Evolutionary conservation across 768 basidiomycete genomes (phyloP).

Genomic region (Mycena maculata): DNA sequence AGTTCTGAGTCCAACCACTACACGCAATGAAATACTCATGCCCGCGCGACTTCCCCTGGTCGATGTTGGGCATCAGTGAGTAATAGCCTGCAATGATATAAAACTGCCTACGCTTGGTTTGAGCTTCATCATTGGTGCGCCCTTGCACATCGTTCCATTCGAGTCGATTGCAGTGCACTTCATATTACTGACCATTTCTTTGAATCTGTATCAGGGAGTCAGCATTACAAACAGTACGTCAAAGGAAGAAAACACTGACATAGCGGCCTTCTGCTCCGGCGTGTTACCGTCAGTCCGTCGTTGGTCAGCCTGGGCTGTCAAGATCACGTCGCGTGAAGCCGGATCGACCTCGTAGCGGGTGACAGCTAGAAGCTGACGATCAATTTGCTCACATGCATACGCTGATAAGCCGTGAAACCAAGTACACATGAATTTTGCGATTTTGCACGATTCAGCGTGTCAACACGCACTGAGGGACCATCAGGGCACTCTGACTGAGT

Average conservation of each 20-base stretch:
- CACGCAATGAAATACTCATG: constrained; percentile 4
- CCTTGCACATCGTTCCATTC: not conserved
- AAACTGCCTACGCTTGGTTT: not conserved
- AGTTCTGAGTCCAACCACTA: not conserved
- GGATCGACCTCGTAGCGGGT: constrained; percentile 7
- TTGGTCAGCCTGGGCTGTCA: not conserved
- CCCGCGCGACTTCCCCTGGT: not conserved
- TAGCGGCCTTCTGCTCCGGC: not conserved
- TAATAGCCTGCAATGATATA: not conserved
- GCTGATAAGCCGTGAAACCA: no score
- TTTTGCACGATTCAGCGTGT: no score
- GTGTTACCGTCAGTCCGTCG: constrained; percentile 2
- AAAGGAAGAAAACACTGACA: not conserved
- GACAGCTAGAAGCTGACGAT: not conserved
- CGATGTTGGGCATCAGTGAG: not conserved
- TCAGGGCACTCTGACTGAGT: no score
- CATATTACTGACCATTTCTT: not conserved
- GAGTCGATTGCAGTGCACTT: constrained; percentile 3
- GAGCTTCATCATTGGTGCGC: not conserved
- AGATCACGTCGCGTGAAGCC: not conserved
- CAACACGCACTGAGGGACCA: no score
- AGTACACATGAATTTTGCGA: no score
- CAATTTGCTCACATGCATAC: not conserved
- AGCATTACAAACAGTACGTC: not conserved
- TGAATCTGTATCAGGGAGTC: not conserved